phyloP scores from a whole-genome alignment of 441 rosid genomes.

The Adansonia madagascariensis region DNA sequence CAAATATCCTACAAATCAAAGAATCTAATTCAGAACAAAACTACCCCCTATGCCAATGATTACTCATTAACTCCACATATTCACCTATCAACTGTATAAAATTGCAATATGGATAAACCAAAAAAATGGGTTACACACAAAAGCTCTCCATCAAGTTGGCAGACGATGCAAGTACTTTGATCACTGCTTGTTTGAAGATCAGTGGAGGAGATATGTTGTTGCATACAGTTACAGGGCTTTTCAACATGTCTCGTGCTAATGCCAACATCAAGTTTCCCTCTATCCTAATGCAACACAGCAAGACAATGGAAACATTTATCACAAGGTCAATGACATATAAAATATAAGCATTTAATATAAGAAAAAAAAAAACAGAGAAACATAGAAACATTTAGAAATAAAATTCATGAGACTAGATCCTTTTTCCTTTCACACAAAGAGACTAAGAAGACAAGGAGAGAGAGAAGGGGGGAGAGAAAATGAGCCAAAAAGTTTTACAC shows the following conservation, averaged over 20 bases:
- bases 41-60: neutral
- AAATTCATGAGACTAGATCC: constrained; percentile 17
- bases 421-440: neutral
- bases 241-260: constrained; percentile 7
- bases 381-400: neutral
- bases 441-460: neutral
- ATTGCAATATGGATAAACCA: constrained; percentile 5
- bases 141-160: constrained; percentile 58
- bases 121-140: constrained; percentile 52
- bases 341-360: constrained; percentile 5
- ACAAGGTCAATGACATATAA: constrained; percentile 14
- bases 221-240: constrained; percentile 12
- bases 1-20: constrained; percentile 11
- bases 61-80: constrained; percentile 2
- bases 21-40: neutral
- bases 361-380: neutral
- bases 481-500: neutral
- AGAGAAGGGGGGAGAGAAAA: neutral
- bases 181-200: constrained; percentile 29
- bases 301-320: constrained; percentile 22
- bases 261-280: constrained; percentile 18
- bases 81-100: constrained; percentile 18
- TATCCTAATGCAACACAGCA: constrained; percentile 54
- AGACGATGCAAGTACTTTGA: constrained; percentile 42
- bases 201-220: neutral